Evolutionary conservation across 2,329 filamentous ascomycete species (phyloP), one percentile per base, ranked within the genome.

Genomic region (Diaporthe eres): DNA sequence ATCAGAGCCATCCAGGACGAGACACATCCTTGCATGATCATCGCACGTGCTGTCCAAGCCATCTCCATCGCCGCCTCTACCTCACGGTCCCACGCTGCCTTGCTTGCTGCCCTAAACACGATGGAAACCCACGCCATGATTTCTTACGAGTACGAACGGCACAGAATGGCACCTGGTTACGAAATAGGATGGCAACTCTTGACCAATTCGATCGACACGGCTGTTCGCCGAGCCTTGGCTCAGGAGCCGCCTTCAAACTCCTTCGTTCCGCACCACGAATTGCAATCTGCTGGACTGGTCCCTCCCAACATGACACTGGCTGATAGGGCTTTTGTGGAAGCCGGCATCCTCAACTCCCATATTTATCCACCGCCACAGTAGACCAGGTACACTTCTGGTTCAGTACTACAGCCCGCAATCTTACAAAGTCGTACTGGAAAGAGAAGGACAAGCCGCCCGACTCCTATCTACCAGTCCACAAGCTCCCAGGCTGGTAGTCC

Each of bases 41-140:
- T 63, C 25, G 39, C 60, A 31, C 60, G 39, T 28, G 15, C 60
- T 44, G 60, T 39, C 60, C n/a, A 63, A 10, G 60, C 39, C 60
- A 31, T 63, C 39, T 63, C 60, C 39, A 25, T 63, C 39, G 39
- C 60, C 28, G 39, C 60, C 60, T 63, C 60, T 31, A 28, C 39
- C 25, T 44, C 60, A 17, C 39, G 47, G 9, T 44, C 60, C 12
- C 39, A 44, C n/a, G n/a, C 60, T 28, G 60, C 60, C 60, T 63
- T 44, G 60, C 60, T 63, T 47, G 39, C 60, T 47, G 60, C 60
- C 31, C 39, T 63, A 1, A 63, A 63, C 60, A 19, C 39, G 10
- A 42, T 63, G 39, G 25, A 63, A 25, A n/a, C n/a, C 60, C 13
- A 8, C 25, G n/a, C 39, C 8, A 63, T 47, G 25, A 13, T 63